Conservation (phyloP, 305 asterid species). For the Vinca major region DNA sequence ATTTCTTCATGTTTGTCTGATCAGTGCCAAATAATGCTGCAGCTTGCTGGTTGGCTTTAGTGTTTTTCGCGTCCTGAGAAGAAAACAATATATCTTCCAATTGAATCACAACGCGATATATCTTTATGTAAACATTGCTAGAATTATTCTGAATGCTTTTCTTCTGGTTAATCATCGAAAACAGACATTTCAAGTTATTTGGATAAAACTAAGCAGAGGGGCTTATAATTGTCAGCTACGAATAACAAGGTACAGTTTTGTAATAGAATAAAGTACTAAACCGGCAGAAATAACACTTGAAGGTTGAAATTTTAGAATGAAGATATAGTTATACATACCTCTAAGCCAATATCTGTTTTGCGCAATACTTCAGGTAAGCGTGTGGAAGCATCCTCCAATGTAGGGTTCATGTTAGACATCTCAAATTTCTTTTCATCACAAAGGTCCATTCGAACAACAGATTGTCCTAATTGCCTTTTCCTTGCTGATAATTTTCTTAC, state of each 20-base stretch:
- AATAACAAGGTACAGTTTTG: no score
- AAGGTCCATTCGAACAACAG: slow-evolving; percentile 25
- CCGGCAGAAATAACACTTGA: neutral
- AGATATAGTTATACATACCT: slow-evolving; percentile 1
- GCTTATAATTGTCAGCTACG: neutral
- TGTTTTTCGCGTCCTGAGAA: neutral
- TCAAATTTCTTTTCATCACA: slow-evolving; percentile 27
- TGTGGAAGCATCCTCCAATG: neutral
- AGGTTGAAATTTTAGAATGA: neutral
- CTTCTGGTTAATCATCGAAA: no score
- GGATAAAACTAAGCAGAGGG: neutral
- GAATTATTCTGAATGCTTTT: neutral
- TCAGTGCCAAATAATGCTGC: neutral
- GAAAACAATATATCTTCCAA: neutral
- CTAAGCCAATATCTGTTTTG: neutral
- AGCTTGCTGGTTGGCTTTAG: no score
- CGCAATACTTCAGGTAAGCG: slow-evolving; percentile 4
- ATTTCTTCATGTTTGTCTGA: neutral
- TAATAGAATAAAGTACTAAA: neutral
- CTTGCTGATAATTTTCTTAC: slow-evolving; percentile 23
- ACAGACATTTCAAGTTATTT: neutral
- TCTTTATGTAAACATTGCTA: neutral
- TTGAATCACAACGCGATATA: neutral
- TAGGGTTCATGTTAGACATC: neutral
- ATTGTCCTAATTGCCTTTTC: slow-evolving; percentile 26